phyloP scores from a whole-genome alignment of 1,284 basidiomycete species.

The Rhodotorula sp. region DNA sequence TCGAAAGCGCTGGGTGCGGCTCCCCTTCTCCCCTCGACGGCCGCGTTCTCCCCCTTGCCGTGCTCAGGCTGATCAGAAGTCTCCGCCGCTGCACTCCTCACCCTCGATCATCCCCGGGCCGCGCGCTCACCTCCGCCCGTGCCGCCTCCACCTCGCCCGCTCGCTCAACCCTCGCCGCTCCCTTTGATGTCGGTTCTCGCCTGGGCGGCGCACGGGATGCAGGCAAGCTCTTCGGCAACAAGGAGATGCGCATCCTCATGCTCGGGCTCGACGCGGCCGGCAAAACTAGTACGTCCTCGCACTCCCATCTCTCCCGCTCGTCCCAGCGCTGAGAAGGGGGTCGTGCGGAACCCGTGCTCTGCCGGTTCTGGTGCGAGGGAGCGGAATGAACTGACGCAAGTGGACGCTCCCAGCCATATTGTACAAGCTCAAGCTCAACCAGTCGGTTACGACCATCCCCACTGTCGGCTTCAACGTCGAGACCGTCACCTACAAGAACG shows the following conservation, averaged over 20 bases:
- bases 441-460: slow-evolving; percentile 56
- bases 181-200: neutral
- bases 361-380: no score
- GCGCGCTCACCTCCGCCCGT: neutral
- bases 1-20: slow-evolving; percentile 34
- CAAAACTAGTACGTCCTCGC: slow-evolving; percentile 72
- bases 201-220: neutral
- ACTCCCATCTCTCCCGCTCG: neutral
- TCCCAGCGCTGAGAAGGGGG: neutral
- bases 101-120: no score
- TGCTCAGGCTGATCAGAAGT: neutral
- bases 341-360: neutral
- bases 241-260: slow-evolving; percentile 51
- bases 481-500: slow-evolving; percentile 55
- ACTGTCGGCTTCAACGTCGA: slow-evolving; percentile 60
- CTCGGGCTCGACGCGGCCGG: slow-evolving; percentile 62
- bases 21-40: neutral
- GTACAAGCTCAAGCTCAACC: slow-evolving; percentile 56
- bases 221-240: slow-evolving; percentile 49
- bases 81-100: neutral
- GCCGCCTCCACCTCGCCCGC: neutral
- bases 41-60: neutral
- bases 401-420: slow-evolving; percentile 55
- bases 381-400: slow-evolving; percentile 2
- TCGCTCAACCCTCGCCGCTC: neutral